Conservation (phyloP, 2,329 filamentous ascomycete genomes). For the Leptosphaerulina australis region DNA sequence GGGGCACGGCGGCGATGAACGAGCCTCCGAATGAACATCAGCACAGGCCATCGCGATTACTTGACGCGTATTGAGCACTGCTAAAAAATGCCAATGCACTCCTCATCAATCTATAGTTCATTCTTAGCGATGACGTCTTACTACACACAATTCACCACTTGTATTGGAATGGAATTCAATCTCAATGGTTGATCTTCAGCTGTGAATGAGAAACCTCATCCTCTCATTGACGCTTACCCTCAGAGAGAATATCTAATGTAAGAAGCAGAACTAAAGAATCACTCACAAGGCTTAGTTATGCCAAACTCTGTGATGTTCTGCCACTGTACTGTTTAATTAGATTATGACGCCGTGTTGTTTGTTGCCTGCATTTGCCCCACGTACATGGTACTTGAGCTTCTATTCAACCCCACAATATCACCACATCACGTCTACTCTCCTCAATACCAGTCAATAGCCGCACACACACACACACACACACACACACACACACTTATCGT, state of each 20-base stretch:
- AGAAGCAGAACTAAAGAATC: too few species aligned
- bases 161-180: too few species aligned
- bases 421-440: background rate
- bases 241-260: too few species aligned
- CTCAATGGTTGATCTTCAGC: too few species aligned
- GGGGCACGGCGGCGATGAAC: slow-evolving; percentile 22
- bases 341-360: slow-evolving; percentile 11
- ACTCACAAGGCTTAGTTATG: background rate
- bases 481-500: background rate
- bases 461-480: background rate
- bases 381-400: slow-evolving; percentile 8
- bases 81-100: too few species aligned
- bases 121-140: too few species aligned
- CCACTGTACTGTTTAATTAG: too few species aligned
- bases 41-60: slow-evolving; percentile 29
- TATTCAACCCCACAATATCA: slow-evolving; percentile 4
- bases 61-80: slow-evolving; percentile 13
- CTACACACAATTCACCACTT: too few species aligned
- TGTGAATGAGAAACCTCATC: too few species aligned
- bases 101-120: too few species aligned
- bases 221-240: too few species aligned
- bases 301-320: too few species aligned
- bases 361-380: slow-evolving; percentile 17
- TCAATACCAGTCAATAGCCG: background rate
- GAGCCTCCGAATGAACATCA: slow-evolving; percentile 31